Evolutionary conservation across 345 rosid species (phyloP).

Genomic region (Streptanthus diversifolius): DNA sequence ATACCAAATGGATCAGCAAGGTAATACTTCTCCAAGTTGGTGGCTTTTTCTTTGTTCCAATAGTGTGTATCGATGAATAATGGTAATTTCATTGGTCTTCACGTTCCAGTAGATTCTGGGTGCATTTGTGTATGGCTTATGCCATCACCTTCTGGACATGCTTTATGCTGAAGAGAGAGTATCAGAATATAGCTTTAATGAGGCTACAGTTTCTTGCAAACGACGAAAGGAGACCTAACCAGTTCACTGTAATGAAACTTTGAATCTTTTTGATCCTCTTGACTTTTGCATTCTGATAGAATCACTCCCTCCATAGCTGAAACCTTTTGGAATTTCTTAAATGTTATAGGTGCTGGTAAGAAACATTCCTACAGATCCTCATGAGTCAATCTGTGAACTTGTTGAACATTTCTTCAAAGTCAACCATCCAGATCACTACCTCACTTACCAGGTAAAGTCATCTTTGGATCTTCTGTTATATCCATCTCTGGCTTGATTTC

Average conservation of each 20-base stretch:
- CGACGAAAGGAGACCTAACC: conserved; percentile 74
- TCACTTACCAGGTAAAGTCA: conserved; percentile 61
- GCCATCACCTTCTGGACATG: conserved; percentile 91
- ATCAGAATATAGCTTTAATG: conserved; percentile 70
- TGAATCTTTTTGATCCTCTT: background rate
- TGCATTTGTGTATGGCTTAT: conserved; percentile 87
- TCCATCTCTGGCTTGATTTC: conserved; percentile 24
- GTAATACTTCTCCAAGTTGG: conserved; percentile 34
- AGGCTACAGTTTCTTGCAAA: conserved; percentile 90
- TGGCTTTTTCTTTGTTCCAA: background rate
- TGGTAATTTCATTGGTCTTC: background rate
- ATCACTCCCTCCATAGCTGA: background rate
- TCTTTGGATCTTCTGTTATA: background rate
- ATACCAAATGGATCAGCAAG: conserved; percentile 71
- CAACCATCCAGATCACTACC: conserved; percentile 83
- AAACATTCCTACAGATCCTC: conserved; percentile 83
- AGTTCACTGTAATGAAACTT: conserved; percentile 58
- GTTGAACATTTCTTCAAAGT: conserved; percentile 89
- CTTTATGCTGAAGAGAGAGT: conserved; percentile 73
- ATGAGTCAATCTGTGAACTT: conserved; percentile 83
- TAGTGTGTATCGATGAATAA: background rate
- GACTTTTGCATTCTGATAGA: background rate
- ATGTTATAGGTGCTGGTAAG: conserved; percentile 68
- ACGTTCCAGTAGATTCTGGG: conserved; percentile 67
- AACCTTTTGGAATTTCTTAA: background rate